Percentiles rank a stretch among this genome's conserved stretches.
Conservation (phyloP, 768 basidiomycete species). For the Serendipita sp. region DNA sequence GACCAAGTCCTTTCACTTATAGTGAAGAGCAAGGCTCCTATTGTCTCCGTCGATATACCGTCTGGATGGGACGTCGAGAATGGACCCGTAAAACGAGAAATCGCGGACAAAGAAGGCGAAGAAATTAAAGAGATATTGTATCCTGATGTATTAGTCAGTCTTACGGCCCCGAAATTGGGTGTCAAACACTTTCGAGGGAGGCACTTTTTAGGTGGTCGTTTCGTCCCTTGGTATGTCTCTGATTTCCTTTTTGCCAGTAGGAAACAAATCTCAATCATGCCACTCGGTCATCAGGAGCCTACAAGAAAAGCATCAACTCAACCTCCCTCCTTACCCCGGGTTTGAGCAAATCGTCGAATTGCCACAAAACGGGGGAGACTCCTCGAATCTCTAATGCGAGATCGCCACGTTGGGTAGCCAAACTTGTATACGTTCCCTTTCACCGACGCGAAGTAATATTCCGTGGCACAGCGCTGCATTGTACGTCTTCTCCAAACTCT, state of each 20-base stretch:
- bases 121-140: constrained; percentile 32
- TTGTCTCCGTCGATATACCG: constrained; percentile 91
- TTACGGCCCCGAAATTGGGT: constrained; percentile 91
- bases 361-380: neutral
- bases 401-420: neutral
- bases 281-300: constrained; percentile 36
- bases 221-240: constrained; percentile 65
- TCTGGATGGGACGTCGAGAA: constrained; percentile 91
- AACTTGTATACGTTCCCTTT: neutral
- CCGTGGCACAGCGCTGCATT: neutral
- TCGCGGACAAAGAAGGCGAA: constrained; percentile 19
- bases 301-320: constrained; percentile 58
- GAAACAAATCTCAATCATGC: neutral
- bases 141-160: constrained; percentile 69
- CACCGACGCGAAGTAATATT: neutral
- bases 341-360: constrained; percentile 77
- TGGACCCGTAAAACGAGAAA: constrained; percentile 31
- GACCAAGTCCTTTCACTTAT: constrained; percentile 56
- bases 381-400: too few species aligned
- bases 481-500: neutral
- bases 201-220: constrained; percentile 90
- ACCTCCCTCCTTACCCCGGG: constrained; percentile 70
- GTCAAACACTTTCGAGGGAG: constrained; percentile 58
- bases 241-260: neutral
- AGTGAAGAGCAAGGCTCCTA: constrained; percentile 48